Percentiles rank a stretch among this genome's conserved stretches.
These are phyloP conservation scores for Capsella rubella DNA, from an alignment of 441 rosid species.

Conservation along the genomic window DNA sequence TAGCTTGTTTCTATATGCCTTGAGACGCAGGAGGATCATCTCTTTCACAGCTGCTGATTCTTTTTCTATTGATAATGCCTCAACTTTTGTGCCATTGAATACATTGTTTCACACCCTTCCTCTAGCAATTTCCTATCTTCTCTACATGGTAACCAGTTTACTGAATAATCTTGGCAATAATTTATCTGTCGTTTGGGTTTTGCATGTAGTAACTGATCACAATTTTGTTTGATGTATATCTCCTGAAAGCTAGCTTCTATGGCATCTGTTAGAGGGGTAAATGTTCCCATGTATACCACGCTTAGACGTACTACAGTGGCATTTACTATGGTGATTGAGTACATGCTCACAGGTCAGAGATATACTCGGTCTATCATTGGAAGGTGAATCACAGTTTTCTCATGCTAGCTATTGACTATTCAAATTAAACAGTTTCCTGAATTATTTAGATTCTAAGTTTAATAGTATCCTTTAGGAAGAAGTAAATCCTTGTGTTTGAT, in stretches of 20 bases:
- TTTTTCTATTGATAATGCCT: conserved; percentile 50
- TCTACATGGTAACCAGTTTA: conserved; percentile 77
- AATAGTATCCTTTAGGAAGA: conserved; percentile 14
- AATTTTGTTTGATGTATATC: conserved; percentile 40
- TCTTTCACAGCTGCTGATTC: conserved; percentile 70
- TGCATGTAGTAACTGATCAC: conserved; percentile 28
- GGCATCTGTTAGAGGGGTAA: conserved; percentile 97
- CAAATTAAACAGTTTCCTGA: background rate
- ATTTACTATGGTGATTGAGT: conserved; percentile 91
- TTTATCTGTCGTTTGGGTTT: background rate
- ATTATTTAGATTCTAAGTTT: background rate
- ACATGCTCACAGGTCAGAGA: conserved; percentile 77
- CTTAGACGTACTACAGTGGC: conserved; percentile 93
- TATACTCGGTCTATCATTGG: conserved; percentile 75
- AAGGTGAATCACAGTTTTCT: conserved; percentile 57
- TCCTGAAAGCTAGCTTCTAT: conserved; percentile 83
- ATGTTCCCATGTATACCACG: conserved; percentile 98
- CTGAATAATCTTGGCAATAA: background rate
- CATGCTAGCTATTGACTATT: background rate
- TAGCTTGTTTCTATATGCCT: conserved; percentile 66
- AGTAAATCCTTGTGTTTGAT: conserved; percentile 12
- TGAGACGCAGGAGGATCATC: conserved; percentile 75
- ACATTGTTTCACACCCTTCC: conserved; percentile 81
- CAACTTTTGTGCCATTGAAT: conserved; percentile 65
- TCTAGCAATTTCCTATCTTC: conserved; percentile 76